These are phyloP conservation scores for Ophiostoma sp. DNA, from an alignment of 2,329 filamentous ascomycete genomes.

Conservation along the genomic window DNA sequence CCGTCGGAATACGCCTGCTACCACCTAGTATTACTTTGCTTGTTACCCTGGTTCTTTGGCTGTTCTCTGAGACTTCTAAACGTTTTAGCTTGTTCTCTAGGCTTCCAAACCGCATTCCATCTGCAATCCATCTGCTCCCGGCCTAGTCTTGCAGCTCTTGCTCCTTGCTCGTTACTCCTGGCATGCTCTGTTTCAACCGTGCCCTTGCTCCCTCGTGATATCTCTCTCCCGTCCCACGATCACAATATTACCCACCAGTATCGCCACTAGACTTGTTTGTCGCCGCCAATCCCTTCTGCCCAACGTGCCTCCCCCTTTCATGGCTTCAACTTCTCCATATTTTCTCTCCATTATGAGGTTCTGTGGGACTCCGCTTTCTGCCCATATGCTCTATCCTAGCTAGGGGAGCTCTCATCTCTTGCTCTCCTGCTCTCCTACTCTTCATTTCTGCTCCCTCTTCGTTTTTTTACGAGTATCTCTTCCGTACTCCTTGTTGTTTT, in stretches of 20 bases:
- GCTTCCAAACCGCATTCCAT: neutral
- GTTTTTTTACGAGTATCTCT: neutral
- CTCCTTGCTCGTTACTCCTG: neutral
- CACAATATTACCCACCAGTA: neutral
- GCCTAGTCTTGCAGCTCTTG: neutral
- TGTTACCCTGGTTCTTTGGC: too few relatives aligned
- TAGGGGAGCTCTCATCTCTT: neutral
- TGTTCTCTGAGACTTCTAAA: neutral
- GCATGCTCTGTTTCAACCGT: neutral
- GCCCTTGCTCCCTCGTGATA: neutral
- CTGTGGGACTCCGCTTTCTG: constrained; percentile 6
- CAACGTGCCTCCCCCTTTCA: constrained; percentile 14
- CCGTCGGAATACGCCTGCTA: neutral
- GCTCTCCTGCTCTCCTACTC: neutral
- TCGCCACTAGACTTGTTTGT: constrained; percentile 10
- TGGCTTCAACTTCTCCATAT: constrained; percentile 3
- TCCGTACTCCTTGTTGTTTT: neutral
- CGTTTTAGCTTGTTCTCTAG: neutral
- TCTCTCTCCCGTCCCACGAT: neutral
- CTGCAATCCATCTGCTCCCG: neutral
- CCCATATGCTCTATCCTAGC: constrained; percentile 9
- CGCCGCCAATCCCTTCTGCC: constrained; percentile 5
- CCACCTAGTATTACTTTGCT: too few relatives aligned
- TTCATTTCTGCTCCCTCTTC: neutral
- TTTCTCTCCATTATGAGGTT: constrained; percentile 10